Conservation (phyloP, 495 filamentous ascomycete species). For the Penicillium lagena region DNA sequence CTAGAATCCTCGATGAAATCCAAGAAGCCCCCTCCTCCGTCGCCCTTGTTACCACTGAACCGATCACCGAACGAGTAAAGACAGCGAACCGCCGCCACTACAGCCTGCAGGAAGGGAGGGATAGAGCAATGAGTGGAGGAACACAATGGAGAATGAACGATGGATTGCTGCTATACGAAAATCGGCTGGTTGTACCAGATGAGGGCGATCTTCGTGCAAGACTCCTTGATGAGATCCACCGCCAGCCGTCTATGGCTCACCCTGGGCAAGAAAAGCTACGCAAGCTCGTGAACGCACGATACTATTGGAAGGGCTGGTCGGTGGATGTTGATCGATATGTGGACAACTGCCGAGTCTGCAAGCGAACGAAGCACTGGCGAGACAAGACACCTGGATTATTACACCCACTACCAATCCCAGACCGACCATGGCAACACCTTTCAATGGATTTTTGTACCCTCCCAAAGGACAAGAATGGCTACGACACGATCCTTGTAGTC, state of each 20-base stretch:
- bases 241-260: not conserved
- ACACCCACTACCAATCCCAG: not conserved
- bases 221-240: slow-evolving; percentile 6
- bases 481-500: too few relatives aligned
- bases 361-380: not conserved
- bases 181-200: not conserved
- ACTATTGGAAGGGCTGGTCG: not conserved
- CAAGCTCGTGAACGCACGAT: not conserved
- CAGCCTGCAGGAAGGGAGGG: too few relatives aligned
- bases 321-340: not conserved
- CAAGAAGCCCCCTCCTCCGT: too few relatives aligned
- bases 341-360: too few relatives aligned
- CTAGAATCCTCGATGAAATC: too few relatives aligned
- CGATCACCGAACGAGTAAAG: not conserved
- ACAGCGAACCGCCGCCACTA: not conserved
- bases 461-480: too few relatives aligned
- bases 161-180: too few relatives aligned
- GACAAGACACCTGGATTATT: not conserved
- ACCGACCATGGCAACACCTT: not conserved
- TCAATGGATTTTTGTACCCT: too few relatives aligned
- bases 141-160: too few relatives aligned
- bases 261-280: slow-evolving; percentile 1
- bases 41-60: not conserved
- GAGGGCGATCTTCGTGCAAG: not conserved
- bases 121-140: too few relatives aligned